A percentile compares a stretch with the other conserved stretches of the same genome.
These are phyloP conservation scores for Gypsophila paniculata DNA, from an alignment of 179 eudicot genomes.

Conservation along the genomic window DNA sequence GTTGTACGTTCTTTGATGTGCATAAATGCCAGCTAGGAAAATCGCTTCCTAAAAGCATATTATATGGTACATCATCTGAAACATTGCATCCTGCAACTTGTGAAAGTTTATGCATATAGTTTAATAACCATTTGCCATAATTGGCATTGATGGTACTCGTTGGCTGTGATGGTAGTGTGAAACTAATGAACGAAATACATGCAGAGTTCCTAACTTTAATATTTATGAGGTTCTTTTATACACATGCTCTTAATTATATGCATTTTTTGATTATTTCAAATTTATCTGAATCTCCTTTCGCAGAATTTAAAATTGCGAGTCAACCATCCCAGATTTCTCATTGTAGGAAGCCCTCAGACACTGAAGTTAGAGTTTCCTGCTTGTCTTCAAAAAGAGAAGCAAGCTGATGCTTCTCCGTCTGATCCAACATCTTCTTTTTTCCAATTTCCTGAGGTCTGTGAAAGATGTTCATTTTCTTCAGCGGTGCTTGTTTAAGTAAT, in stretches of 20 bases:
- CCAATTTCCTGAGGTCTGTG: constrained; percentile 75
- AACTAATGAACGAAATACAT: background rate
- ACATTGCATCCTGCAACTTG: constrained; percentile 3
- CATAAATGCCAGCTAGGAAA: constrained; percentile 6
- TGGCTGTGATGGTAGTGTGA: background rate
- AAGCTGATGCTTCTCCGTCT: constrained; percentile 16
- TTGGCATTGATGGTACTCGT: constrained; percentile 5
- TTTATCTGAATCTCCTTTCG: constrained; percentile 23
- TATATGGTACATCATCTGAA: background rate
- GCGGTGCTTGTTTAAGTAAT: background rate
- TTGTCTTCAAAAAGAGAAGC: constrained; percentile 39
- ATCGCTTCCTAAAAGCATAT: background rate
- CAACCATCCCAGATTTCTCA: constrained; percentile 77
- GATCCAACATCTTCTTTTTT: constrained; percentile 32
- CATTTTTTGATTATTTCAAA: constrained; percentile 7
- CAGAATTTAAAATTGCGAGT: constrained; percentile 86
- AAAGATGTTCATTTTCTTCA: background rate
- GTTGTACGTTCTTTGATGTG: background rate
- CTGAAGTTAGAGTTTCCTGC: constrained; percentile 64
- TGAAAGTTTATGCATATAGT: background rate
- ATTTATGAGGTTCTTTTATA: constrained; percentile 2
- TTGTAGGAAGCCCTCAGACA: constrained; percentile 50
- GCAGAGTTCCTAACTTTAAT: background rate
- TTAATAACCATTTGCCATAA: background rate
- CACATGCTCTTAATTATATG: background rate